Conservation (phyloP, 2,329 filamentous ascomycete genomes). For the Colletotrichum tropicicola region DNA sequence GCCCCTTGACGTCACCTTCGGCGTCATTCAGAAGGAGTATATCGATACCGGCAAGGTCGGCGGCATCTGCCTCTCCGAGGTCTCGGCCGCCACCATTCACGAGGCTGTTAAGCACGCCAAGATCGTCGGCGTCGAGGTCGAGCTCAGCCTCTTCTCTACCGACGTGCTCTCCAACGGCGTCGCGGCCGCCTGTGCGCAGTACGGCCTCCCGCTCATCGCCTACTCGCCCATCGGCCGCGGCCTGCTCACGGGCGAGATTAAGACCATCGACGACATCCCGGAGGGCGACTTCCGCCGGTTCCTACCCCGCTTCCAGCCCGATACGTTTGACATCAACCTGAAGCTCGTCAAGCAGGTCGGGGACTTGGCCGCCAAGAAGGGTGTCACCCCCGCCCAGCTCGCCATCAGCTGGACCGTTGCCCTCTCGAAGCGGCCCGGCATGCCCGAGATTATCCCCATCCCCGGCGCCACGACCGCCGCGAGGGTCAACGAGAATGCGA, state of each 20-base stretch:
- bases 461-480: slow-evolving; percentile 68
- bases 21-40: slow-evolving; percentile 55
- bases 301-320: slow-evolving; percentile 69
- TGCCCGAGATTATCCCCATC: slow-evolving; percentile 71
- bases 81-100: slow-evolving; percentile 56
- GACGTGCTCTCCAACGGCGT: slow-evolving; percentile 61
- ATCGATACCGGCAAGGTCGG: slow-evolving; percentile 61
- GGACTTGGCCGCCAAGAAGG: slow-evolving; percentile 66
- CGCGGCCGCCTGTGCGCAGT: slow-evolving; percentile 64
- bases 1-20: slow-evolving; percentile 54
- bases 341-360: slow-evolving; percentile 67
- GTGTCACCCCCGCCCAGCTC: slow-evolving; percentile 69
- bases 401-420: slow-evolving; percentile 71
- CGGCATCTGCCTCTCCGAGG: slow-evolving; percentile 61
- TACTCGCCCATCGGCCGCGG: slow-evolving; percentile 76
- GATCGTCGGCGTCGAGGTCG: slow-evolving; percentile 61
- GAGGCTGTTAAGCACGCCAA: slow-evolving; percentile 54
- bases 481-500: slow-evolving; percentile 69
- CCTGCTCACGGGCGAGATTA: slow-evolving; percentile 63
- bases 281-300: slow-evolving; percentile 55
- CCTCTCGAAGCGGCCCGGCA: slow-evolving; percentile 58
- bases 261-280: slow-evolving; percentile 62
- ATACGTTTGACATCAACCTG: slow-evolving; percentile 71
- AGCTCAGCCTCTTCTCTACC: slow-evolving; percentile 59
- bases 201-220: slow-evolving; percentile 74